Evolutionary conservation across 257 asterid genomes (phyloP).

Genomic region (Rhazya stricta): DNA sequence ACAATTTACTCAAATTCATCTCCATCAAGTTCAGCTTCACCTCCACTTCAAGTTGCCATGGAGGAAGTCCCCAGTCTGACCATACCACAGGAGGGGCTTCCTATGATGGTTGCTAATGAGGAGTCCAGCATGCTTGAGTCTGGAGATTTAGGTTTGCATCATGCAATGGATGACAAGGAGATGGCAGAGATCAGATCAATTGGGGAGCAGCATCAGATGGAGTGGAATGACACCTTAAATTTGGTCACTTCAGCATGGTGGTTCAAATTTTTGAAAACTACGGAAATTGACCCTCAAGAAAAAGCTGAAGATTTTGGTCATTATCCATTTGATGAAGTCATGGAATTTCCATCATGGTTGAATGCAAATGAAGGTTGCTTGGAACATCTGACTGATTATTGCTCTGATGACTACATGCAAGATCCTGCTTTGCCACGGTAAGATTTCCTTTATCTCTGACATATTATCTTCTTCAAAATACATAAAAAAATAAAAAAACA

Average conservation of each 20-base stretch:
- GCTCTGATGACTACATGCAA: slow-evolving; percentile 51
- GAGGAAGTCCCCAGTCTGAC: slow-evolving; percentile 44
- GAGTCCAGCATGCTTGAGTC: slow-evolving; percentile 1
- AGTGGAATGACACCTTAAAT: slow-evolving; percentile 87
- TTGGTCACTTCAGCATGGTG: slow-evolving; percentile 85
- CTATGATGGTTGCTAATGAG: slow-evolving; percentile 18
- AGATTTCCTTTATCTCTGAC: slow-evolving; percentile 15
- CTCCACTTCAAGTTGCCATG: slow-evolving; percentile 31
- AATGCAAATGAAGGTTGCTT: slow-evolving; percentile 57
- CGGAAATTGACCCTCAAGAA: slow-evolving; percentile 55
- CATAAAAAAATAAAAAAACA: not conserved
- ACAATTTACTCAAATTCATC: slow-evolving; percentile 53
- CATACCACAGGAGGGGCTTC: slow-evolving; percentile 21
- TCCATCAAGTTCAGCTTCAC: slow-evolving; percentile 54
- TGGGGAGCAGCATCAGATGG: slow-evolving; percentile 85
- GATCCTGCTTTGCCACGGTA: slow-evolving; percentile 95
- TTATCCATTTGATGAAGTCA: slow-evolving; percentile 61
- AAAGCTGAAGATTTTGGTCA: slow-evolving; percentile 31
- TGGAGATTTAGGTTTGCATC: slow-evolving; percentile 54
- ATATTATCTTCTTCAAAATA: not conserved
- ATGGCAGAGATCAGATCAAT: slow-evolving; percentile 89
- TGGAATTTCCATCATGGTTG: slow-evolving; percentile 92
- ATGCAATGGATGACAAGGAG: slow-evolving; percentile 79
- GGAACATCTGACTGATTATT: slow-evolving; percentile 43
- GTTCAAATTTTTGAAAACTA: slow-evolving; percentile 70